Evolutionary conservation across 2,329 filamentous ascomycete genomes (phyloP), one percentile per base, ranked within the genome.

Genomic region (Domatiomyces catenatus): DNA sequence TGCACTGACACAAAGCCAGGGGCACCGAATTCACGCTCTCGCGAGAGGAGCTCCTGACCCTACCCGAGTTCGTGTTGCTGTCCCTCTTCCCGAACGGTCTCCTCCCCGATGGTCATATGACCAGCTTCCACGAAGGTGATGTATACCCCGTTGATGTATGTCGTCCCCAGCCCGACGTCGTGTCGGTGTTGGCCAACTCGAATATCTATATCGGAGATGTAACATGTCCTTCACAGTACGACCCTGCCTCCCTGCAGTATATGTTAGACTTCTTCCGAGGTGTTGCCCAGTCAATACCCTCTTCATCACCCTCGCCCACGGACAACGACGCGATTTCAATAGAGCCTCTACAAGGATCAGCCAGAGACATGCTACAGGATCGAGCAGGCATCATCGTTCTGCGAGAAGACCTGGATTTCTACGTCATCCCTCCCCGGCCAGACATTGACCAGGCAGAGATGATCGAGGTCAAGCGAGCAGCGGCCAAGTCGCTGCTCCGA

Each of bases 21-120:
- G 92, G 90, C 59, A 92, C 84, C 52, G 83, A 86, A 59, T 98
- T 98, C 67, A 89, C 89, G 17, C 79, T 98, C 47, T 96, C 90
- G 12, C 77, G 92, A 64, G 92, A 98, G 64, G 92, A 98, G 68
- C 77, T 98, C 49, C 74, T 98, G 56, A 98, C 92, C 8, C 75
- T 98, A 47, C 92, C 92, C 49, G 92, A 98, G 71, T 98, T 98
- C 63, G 92, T 98, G 44, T 77, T 98, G 44, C 74, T 98, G 42
- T 98, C 92, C n/a, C 75, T 98, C 42, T 98, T 98, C 62, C 92
- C 92, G 42, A 98, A 98, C 65, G 92, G 92, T n/a, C 76, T 98
- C 19, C 88, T 98, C 55, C 92, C 92, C 5, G 92, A 98, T 67
- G 89, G 90, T 15, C 90, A 96, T 63, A 86, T 94, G 81, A 92